These are phyloP conservation scores for Climacium dendroides DNA, from an alignment of 225 moss, liverwort and hornwort genomes.

Conservation along the genomic window DNA sequence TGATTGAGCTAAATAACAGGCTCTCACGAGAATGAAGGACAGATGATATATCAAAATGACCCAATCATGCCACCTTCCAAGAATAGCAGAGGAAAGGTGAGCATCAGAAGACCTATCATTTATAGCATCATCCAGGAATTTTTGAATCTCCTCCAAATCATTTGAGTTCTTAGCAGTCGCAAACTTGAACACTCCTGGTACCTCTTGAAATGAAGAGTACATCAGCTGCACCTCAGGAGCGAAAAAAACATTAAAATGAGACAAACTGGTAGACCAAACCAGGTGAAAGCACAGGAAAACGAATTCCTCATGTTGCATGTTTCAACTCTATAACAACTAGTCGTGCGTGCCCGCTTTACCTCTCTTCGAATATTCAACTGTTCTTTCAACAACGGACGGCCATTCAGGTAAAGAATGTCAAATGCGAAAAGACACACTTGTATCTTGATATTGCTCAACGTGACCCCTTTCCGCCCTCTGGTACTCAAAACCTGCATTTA, in stretches of 20 bases:
- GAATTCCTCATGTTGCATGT: not conserved
- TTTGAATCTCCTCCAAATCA: constrained; percentile 95
- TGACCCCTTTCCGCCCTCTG: constrained; percentile 85
- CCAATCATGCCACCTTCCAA: not conserved
- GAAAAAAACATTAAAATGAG: not conserved
- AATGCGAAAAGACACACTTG: constrained; percentile 92
- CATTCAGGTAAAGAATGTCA: constrained; percentile 80
- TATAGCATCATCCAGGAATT: constrained; percentile 83
- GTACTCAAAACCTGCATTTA: constrained; percentile 71
- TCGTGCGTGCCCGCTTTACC: constrained; percentile 24
- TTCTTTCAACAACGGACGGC: constrained; percentile 74
- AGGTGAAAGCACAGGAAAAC: not conserved
- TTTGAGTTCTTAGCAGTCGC: constrained; percentile 82
- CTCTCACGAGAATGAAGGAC: not conserved
- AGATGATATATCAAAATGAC: not conserved
- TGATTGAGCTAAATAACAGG: not conserved
- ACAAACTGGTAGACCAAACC: not conserved
- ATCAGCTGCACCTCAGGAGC: constrained; percentile 37
- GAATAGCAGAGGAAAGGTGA: not conserved
- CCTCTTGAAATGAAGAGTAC: constrained; percentile 81
- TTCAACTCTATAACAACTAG: not conserved
- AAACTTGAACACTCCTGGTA: constrained; percentile 72
- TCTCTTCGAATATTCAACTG: constrained; percentile 71
- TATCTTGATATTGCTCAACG: constrained; percentile 68
- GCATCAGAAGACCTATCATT: constrained; percentile 51